These are phyloP conservation scores for Euphorbia peplus DNA, from an alignment of 345 rosid species.

Conservation along the genomic window DNA sequence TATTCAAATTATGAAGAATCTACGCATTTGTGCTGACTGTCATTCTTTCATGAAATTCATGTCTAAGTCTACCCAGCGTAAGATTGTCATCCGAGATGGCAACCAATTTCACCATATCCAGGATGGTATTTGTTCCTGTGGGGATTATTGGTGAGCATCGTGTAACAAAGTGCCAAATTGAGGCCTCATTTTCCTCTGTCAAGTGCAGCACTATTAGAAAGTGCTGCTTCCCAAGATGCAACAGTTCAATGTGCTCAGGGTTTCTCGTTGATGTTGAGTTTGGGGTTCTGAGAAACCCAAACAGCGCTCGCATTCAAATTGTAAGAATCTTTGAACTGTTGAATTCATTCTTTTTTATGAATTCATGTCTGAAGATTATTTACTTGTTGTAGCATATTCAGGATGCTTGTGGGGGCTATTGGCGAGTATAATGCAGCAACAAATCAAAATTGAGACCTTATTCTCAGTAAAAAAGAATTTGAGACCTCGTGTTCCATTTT, in stretches of 20 bases:
- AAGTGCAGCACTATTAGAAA: background rate
- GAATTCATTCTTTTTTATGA: conserved; percentile 17
- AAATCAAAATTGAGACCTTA: no score
- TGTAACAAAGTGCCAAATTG: background rate
- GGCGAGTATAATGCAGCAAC: background rate
- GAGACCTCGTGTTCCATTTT: background rate
- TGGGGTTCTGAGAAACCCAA: no score
- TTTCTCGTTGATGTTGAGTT: background rate
- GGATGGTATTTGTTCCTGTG: conserved; percentile 18
- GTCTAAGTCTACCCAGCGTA: conserved; percentile 12
- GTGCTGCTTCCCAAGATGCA: background rate
- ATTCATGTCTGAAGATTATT: conserved; percentile 14
- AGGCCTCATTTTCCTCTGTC: background rate
- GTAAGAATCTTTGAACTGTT: no score
- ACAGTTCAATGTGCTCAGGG: background rate
- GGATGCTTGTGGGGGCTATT: conserved; percentile 16
- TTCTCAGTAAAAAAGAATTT: no score
- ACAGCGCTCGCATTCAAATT: no score
- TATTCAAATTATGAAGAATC: conserved; percentile 15
- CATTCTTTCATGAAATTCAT: conserved; percentile 21
- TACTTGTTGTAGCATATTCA: conserved; percentile 8
- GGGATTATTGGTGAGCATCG: conserved; percentile 12
- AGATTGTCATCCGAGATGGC: conserved; percentile 13
- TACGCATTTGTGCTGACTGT: conserved; percentile 15
- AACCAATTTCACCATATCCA: conserved; percentile 14